These are phyloP conservation scores for Lasiosphaeria miniovina DNA, from an alignment of 495 filamentous ascomycete genomes.

Conservation along the genomic window DNA sequence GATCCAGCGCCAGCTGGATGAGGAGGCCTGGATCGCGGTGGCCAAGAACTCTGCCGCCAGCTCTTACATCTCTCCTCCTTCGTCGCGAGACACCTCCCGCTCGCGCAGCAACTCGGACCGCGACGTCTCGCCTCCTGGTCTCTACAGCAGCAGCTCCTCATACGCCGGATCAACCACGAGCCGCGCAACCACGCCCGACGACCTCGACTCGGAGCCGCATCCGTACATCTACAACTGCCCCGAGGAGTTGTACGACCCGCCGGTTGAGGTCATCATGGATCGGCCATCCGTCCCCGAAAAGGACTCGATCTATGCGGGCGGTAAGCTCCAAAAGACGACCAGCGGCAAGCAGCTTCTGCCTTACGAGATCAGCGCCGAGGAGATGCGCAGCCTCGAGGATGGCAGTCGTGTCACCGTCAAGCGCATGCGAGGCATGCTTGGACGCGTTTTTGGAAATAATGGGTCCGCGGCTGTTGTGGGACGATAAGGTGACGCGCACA, in stretches of 20 bases:
- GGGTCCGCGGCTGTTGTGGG: neutral
- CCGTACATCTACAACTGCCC: constrained; percentile 32
- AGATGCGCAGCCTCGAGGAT: constrained; percentile 39
- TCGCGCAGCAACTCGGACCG: constrained; percentile 30
- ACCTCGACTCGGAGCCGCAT: constrained; percentile 30
- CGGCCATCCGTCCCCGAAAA: constrained; percentile 26
- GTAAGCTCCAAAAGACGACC: neutral
- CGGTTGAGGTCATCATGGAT: constrained; percentile 36
- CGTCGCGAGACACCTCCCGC: constrained; percentile 38
- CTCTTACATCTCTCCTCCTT: constrained; percentile 37
- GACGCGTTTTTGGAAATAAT: constrained; percentile 35
- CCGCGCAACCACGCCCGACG: constrained; percentile 46
- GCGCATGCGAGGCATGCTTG: constrained; percentile 40
- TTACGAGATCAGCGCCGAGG: constrained; percentile 47
- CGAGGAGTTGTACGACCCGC: constrained; percentile 38
- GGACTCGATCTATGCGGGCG: constrained; percentile 22
- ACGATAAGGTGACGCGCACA: neutral
- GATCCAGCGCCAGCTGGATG: constrained; percentile 29
- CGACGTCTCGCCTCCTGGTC: constrained; percentile 38
- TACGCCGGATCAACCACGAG: constrained; percentile 39
- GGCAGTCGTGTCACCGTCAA: constrained; percentile 31
- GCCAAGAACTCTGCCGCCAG: constrained; percentile 7
- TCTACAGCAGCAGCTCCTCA: constrained; percentile 41
- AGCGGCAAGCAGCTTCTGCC: constrained; percentile 31
- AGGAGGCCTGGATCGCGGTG: constrained; percentile 23